Base-by-base conservation (phyloP, 2,329 filamentous ascomycete genomes). In the Aspergillus ibericus region DNA sequence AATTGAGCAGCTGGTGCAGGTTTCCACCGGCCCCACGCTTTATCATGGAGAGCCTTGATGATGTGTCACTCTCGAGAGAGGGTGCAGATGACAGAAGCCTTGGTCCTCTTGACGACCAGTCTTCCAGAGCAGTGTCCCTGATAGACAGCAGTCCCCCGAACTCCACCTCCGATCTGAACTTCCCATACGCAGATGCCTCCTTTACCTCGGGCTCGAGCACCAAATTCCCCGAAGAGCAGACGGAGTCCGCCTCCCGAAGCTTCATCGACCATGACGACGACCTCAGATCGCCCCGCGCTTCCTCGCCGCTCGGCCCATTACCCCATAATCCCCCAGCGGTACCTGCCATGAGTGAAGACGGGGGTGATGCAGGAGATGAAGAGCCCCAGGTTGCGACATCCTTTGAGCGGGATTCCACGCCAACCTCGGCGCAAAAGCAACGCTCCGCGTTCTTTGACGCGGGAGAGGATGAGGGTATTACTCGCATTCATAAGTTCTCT, bases 401-500 rank as follows among this genome's bases (percentile, higher is more conserved):
- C 1, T 80, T 80, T 55, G 72, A 77, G 54, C 74, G 78, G 35
- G 73, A 75, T 38, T 76, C 77, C 5, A 74, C 75, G 1, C 71
- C 74, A 2, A 70, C 72, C 12, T 71, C 70, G 2, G 67, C 74
- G 2, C 77, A 76, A 54, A 75, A 75, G 53, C 74, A 73, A 42
- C 72, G 72, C 44, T 72, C 70, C 5, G 71, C 70, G 4, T 59
- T 71, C 47, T 70, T 75, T 16, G 70, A 71, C 50, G 72, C 70
- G 10, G 72, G 74, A 12, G 72, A 74, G 10, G 78, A 80, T 57
- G 77, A 82, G 55, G 79, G 80, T 1, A 76, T 83, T 46, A 80
- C 78, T 58, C 81, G 80, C 56, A 96, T 99, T 92, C 92, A 97
- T 80, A 96, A 95, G 70, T 98, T 96, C 76, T 95, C 91, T n/a